Evolutionary conservation across 1,284 basidiomycete genomes (phyloP), one percentile per base, ranked within the genome.

Genomic region (Apiotrichum porosum): DNA sequence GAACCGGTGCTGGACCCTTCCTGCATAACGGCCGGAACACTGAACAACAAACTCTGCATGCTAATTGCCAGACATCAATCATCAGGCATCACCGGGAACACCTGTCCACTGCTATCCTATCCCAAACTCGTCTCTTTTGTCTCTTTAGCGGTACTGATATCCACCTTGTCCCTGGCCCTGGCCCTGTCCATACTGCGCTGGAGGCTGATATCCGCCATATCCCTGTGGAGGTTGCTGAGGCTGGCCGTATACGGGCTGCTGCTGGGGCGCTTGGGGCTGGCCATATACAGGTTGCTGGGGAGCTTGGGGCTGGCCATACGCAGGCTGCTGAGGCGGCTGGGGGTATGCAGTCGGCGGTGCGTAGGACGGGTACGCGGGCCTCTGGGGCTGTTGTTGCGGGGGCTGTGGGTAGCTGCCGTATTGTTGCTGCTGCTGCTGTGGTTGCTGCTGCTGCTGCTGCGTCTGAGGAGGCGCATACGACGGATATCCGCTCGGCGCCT

Each of bases 141-240:
- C n/a, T n/a, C n/a, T n/a, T n/a, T 28, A 40, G 15, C 38, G 38
- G n/a, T 40, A 41, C 37, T 39, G 19, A 18, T 46, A 46, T 35
- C 43, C 57, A 3, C 51, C 39, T 19, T 57, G 55, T 33, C 14
- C 43, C 24, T 51, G 47, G 8, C 26, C 26, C 6, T 28, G 12
- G 8, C 26, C 26, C n/a, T n/a, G n/a, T 28, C 26, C 26, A 28
- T 28, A 28, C 12, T 28, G 51, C 28, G 52, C 51, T 5, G 21
- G 42, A 17, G 45, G 52, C 4, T 21, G 37, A 32, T 57, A 54
- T 14, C 41, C 53, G 13, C 56, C 54, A 18, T 58, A 51, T 10
- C 47, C 49, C 10, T 24, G 44, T 36, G 45, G 44, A 14, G 19
- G 49, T 17, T 47, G 44, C 31, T 41, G 52, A 10, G 44, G 44